Evolutionary conservation across 1,284 basidiomycete genomes (phyloP).

Genomic region (Rhodofomes roseus): DNA sequence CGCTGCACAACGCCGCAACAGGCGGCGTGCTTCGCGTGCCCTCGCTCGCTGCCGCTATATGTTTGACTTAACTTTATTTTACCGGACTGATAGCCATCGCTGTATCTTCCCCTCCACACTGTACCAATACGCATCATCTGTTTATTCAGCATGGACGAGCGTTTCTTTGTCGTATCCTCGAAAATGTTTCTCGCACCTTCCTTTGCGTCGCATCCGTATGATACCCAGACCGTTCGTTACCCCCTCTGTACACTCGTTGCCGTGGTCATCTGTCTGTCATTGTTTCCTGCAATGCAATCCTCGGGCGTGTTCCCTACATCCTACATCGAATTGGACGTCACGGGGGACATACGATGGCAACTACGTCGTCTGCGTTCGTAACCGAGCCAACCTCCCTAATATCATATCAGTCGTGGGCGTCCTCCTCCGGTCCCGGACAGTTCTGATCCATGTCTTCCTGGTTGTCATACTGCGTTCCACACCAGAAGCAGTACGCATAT

Average conservation of each 20-base stretch:
- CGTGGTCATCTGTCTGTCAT: background rate
- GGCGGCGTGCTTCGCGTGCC: background rate
- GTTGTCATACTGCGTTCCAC: slow-evolving; percentile 70
- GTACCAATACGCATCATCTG: background rate
- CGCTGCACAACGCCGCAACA: background rate
- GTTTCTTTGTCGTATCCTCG: background rate
- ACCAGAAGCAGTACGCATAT: slow-evolving; percentile 84
- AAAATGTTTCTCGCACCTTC: background rate
- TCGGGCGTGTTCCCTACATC: background rate
- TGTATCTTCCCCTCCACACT: background rate
- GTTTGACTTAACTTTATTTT: background rate
- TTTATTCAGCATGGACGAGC: slow-evolving; percentile 1
- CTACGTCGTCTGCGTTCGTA: background rate
- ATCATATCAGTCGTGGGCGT: slow-evolving; percentile 64
- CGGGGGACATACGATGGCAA: background rate
- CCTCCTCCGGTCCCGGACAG: slow-evolving; percentile 77
- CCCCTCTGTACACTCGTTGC: background rate
- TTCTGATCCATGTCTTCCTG: slow-evolving; percentile 56
- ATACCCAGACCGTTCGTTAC: slow-evolving; percentile 1
- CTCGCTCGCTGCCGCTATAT: background rate
- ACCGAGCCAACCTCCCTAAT: background rate
- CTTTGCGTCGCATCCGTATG: background rate
- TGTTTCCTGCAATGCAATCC: background rate
- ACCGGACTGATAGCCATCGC: background rate
- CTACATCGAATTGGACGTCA: background rate